Evolutionary conservation across 208 protist genomes (phyloP), one percentile per base, ranked within the genome.

Genomic region (Crithidia acanthocephali): DNA sequence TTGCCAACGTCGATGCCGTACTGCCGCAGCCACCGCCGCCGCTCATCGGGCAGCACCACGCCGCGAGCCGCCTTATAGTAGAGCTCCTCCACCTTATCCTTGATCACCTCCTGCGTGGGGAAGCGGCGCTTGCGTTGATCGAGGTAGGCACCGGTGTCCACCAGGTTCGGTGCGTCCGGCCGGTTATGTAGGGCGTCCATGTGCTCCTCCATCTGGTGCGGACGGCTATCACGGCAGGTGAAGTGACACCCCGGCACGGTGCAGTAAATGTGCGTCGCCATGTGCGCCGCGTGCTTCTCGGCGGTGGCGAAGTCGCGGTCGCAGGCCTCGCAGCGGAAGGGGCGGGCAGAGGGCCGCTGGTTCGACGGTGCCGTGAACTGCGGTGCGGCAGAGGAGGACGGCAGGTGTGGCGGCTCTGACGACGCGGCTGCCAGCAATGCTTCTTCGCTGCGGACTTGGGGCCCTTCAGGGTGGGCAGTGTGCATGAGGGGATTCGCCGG

Each of bases 151-250:
- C 37, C 53, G 30, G 79, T 80, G 77, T 97, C 88, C 25, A 63
- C 83, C 30, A 97, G 83, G 66, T 95, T 82, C 4, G 90, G 92
- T 11, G 92, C 90, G 65, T 97, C 86, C 2, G 85, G 83, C 30
- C 90, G 87, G 53, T 93, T 89, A 76, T 97, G 92, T 59, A 97
- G 81, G 42, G 83, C 74, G 58, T 92, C 81, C 71, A 92, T 84
- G 77, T 97, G 92, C 80, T 91, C 80, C 67, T 97, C 84, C 92
- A 97, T 95, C 52, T 83, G 88, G 65, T 81, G 89, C 23, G 81
- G 66, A 62, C 91, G 90, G 45, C 70, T 68, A 20, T 75, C 75
- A 45, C 74, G 80, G 74, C 92, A 97, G 20, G 86, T 95, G 71
- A 97, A 97, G 50, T 69, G 55, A 77, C 92, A 97, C n/a, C 90